Evolutionary conservation across 495 filamentous ascomycete genomes (phyloP).

Genomic region (Penicillium fimorum): DNA sequence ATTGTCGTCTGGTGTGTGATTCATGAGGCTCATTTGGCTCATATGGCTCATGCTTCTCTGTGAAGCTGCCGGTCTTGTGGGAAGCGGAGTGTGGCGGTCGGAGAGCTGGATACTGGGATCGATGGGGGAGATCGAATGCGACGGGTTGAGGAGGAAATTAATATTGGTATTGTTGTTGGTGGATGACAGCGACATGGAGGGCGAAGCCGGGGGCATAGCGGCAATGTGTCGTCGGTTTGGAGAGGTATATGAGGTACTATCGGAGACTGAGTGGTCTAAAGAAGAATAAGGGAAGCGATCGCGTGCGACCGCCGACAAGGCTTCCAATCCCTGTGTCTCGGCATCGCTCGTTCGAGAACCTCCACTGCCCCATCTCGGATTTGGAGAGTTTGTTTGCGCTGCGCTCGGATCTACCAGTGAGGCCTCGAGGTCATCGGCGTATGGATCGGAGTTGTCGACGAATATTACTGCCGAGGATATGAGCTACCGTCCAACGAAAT

Average conservation of each 20-base stretch:
- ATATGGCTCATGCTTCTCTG: constrained; percentile 20
- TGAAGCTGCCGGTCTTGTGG: constrained; percentile 25
- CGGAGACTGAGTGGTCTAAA: constrained; percentile 34
- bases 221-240: constrained; percentile 31
- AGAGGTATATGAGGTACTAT: constrained; percentile 35
- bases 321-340: constrained; percentile 52
- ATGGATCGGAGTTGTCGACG: constrained; percentile 62
- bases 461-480: constrained; percentile 53
- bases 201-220: constrained; percentile 37
- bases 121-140: constrained; percentile 47
- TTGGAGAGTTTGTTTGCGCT: constrained; percentile 31
- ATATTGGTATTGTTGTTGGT: constrained; percentile 46
- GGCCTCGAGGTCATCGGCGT: constrained; percentile 52
- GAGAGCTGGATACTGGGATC: constrained; percentile 43
- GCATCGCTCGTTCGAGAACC: constrained; percentile 35
- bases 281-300: constrained; percentile 45
- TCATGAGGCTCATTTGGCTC: constrained; percentile 8
- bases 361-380: constrained; percentile 30
- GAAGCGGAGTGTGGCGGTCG: constrained; percentile 33
- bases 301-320: constrained; percentile 57
- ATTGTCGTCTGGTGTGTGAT: constrained; percentile 24
- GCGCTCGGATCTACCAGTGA: constrained; percentile 34
- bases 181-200: constrained; percentile 39
- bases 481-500: constrained; percentile 5
- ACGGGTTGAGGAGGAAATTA: constrained; percentile 59